Percentiles rank a stretch among this genome's conserved stretches.
Conservation (phyloP, 805 yeast genomes). For the Yarrowia porcina region DNA sequence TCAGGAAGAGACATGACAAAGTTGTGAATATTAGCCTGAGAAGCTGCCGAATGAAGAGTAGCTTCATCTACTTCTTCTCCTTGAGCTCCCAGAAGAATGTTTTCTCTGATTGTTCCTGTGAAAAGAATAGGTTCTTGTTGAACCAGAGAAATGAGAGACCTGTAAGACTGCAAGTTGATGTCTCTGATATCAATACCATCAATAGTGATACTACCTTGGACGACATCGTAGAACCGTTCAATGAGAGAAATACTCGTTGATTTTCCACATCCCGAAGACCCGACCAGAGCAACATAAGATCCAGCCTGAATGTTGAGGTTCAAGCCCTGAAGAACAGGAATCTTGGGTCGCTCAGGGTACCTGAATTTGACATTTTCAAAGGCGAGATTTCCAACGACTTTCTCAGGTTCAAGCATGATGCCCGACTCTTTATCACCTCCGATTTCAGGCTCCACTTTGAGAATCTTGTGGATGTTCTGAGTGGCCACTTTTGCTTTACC, state of each 20-base stretch:
- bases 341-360: constrained; percentile 59
- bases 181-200: constrained; percentile 52
- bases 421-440: constrained; percentile 32
- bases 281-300: constrained; percentile 62
- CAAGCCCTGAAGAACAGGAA: constrained; percentile 51
- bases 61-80: constrained; percentile 39
- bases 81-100: constrained; percentile 49
- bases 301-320: constrained; percentile 48
- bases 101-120: constrained; percentile 54
- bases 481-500: constrained; percentile 44
- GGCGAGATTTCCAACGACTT: constrained; percentile 51
- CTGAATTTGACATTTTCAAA: constrained; percentile 58
- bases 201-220: constrained; percentile 47
- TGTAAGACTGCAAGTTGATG: constrained; percentile 49
- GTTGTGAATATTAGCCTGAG: constrained; percentile 57
- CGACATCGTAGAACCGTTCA: constrained; percentile 52
- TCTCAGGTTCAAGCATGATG: constrained; percentile 31
- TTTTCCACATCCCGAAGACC: constrained; percentile 64
- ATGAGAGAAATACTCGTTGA: constrained; percentile 53
- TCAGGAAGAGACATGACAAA: constrained; percentile 55
- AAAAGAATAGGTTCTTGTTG: constrained; percentile 61
- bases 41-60: constrained; percentile 46
- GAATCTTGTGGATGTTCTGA: constrained; percentile 36
- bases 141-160: constrained; percentile 54
- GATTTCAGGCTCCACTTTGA: constrained; percentile 36